Evolutionary conservation across 2,329 filamentous ascomycete genomes (phyloP).

Genomic region (Colletotrichum musae): DNA sequence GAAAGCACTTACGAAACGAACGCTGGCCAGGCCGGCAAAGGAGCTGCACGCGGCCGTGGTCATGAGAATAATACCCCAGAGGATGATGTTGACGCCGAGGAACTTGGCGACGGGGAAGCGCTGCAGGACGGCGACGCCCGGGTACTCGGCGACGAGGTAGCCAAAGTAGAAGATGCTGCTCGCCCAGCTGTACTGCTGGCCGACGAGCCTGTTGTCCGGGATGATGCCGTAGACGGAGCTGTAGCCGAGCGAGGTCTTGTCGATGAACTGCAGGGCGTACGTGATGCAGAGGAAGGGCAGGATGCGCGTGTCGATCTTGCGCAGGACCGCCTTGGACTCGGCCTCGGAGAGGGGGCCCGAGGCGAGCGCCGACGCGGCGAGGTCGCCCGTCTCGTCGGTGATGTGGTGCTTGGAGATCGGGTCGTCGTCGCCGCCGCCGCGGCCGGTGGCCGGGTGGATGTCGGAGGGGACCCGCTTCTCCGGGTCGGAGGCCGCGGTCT

Average conservation of each 20-base stretch:
- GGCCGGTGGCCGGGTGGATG: slow-evolving; percentile 16
- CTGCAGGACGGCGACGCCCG: slow-evolving; percentile 49
- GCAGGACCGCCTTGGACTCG: slow-evolving; percentile 23
- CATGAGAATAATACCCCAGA: slow-evolving; percentile 51
- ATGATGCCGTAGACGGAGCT: slow-evolving; percentile 51
- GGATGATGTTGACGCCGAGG: slow-evolving; percentile 47
- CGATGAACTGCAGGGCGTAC: slow-evolving; percentile 52
- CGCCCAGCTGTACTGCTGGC: slow-evolving; percentile 49
- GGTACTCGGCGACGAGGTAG: slow-evolving; percentile 50
- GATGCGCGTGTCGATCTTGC: slow-evolving; percentile 27
- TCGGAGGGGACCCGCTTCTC: slow-evolving; percentile 35
- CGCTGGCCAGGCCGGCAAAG: slow-evolving; percentile 50
- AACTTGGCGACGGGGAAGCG: slow-evolving; percentile 48
- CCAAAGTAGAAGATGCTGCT: slow-evolving; percentile 54
- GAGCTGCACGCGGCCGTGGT: slow-evolving; percentile 51
- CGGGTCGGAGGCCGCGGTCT: slow-evolving; percentile 21
- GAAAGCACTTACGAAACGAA: slow-evolving; percentile 52
- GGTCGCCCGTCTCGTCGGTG: slow-evolving; percentile 31
- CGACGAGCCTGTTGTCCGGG: slow-evolving; percentile 47
- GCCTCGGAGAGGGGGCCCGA: slow-evolving; percentile 18
- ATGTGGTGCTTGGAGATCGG: slow-evolving; percentile 34
- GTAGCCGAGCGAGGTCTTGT: slow-evolving; percentile 44
- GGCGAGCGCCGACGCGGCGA: slow-evolving; percentile 32
- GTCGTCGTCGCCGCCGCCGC: slow-evolving; percentile 11
- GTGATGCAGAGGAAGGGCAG: slow-evolving; percentile 46